phyloP scores from a whole-genome alignment of 257 asterid species.

The Solanum clarkiae region DNA sequence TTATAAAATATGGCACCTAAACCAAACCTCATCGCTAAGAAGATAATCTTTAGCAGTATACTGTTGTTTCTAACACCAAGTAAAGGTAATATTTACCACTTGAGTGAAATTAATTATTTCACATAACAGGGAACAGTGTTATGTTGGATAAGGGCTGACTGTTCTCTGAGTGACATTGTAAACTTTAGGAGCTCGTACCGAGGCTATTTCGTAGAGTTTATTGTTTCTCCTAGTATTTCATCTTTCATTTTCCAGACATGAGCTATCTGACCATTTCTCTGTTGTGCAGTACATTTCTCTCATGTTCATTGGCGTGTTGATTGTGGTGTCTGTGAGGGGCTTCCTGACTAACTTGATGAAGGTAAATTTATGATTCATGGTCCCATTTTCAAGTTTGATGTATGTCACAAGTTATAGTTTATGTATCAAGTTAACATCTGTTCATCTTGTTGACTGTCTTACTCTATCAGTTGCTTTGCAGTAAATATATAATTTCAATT shows the following conservation, averaged over 20 bases:
- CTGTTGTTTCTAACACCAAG: not conserved
- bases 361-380: slow-evolving; percentile 25
- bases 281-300: slow-evolving; percentile 79
- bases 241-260: not conserved
- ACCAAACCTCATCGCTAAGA: not conserved
- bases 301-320: slow-evolving; percentile 86
- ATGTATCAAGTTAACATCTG: not conserved
- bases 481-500: not conserved
- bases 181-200: not conserved
- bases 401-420: not conserved
- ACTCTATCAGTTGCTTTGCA: not conserved
- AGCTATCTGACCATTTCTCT: not conserved
- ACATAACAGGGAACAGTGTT: not conserved
- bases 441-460: not conserved
- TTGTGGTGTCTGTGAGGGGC: slow-evolving; percentile 85
- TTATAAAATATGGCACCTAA: not conserved
- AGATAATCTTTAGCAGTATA: not conserved
- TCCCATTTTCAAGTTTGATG: not conserved
- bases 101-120: not conserved
- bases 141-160: not conserved
- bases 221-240: not conserved
- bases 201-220: not conserved
- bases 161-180: not conserved
- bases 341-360: slow-evolving; percentile 85
- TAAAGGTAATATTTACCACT: not conserved